Base-by-base conservation (phyloP, 2,329 filamentous ascomycete species). In the Xylaria digitata region DNA sequence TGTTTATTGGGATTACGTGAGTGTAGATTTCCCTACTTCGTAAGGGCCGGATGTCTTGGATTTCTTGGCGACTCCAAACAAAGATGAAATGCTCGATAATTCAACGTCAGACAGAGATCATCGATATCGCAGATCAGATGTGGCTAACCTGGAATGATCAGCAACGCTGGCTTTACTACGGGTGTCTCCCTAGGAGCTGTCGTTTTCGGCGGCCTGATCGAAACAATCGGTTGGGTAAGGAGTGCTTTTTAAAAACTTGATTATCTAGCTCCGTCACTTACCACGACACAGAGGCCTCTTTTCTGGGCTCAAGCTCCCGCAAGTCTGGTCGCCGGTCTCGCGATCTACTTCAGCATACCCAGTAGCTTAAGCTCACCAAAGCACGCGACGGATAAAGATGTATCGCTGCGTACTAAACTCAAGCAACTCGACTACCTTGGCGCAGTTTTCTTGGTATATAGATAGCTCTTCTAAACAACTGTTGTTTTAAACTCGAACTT, bases 401-500 rank as follows among this genome's bases (percentile, higher is more conserved):
- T 61, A 21, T 81, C 83, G 43, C 72, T 84, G 43, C 65, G 78
- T 57, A 74, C 84, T 34, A 92, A 89, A 73, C 81, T 95, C 11
- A 84, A 83, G 3, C 81, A 83, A 0, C 87, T 96, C 62, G 93
- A 96, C 78, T 96, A 95, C 72, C 82, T 89, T 0, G 93, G 93
- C 3, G 90, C 91, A 6, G 43, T 87, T 0, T 82, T 89, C n/a
- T 78, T 94, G 70, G 88, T 90, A 80, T 76, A 84, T 64, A 6
- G 63, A 2, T n/a, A n/a, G n/a, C n/a, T 19, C 8, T 3, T 30
- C 42, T 3, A 11, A 19, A 26, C n/a, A 17, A 40, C 26, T 32
- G 6, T n/a, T 17, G 23, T 26, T 21, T 13, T n/a, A n/a, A 21
- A 17, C n/a, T 19, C 6, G 4, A 37, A 45, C 23, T 63, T n/a